Base-by-base conservation (phyloP, 1,284 basidiomycete species). In the Megacollybia platyphylla region DNA sequence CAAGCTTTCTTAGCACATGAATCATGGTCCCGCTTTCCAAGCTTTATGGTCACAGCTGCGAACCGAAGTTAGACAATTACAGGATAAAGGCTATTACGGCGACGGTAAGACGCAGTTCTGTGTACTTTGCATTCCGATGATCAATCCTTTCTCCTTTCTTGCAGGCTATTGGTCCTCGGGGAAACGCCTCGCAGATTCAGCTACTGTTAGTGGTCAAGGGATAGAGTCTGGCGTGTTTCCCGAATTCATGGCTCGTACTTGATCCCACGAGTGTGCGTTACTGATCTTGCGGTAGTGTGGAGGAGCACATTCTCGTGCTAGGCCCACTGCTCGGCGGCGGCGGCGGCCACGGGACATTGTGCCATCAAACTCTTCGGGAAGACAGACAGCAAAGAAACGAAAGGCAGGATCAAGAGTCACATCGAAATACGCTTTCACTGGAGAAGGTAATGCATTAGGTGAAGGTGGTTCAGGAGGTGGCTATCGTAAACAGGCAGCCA, bases 131-230 rank as follows among this genome's bases (percentile, higher is more conserved):
- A 43, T 8, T 18, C 36, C 11, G 28, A 39, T 48, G 17, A 24
- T 7, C 34, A 13, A n/a, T 40, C 13, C 13, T 38, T 7, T 44
- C 28, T n/a, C 46, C 13, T 38, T 7, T 44, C 28, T n/a, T 46
- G 15, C 47, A 87, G 83, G 83, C 4, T 84, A 80, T 51, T 88
- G 83, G 82, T 88, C 85, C 11, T 75, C 79, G 39, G 84, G 86
- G 1, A 73, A 61, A 11, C 70, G 82, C 34, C 63, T 88, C 6
- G 64, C 63, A 1, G 83, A 87, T 56, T 81, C 80, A 1, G 65
- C 67, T 2, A 60, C 56, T 37, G 57, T 84, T 7, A 57, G 59
- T 0, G 71, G 76, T 7, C 59, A 71, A 45, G 72, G 73, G 2
- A 56, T 73, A 26, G 67, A 70, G 30, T 57, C 57, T 11, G 71